Percentiles rank a stretch among this genome's conserved stretches.
phyloP scores from a whole-genome alignment of 495 filamentous ascomycete species.

The Xylaria telfairii region DNA sequence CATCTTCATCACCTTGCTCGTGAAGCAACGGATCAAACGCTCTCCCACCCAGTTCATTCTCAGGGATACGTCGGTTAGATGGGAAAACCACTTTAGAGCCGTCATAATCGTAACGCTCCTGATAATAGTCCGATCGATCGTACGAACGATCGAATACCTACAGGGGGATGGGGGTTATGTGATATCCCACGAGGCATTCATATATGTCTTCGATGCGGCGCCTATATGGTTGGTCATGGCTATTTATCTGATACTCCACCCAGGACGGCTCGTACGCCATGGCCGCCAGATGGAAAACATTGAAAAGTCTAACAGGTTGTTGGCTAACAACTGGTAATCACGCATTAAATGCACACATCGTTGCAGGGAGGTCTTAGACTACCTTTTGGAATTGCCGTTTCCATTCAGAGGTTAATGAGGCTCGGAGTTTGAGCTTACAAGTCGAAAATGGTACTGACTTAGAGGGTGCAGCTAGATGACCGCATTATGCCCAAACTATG shows the following conservation, averaged over 20 bases:
- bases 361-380: not conserved
- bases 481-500: not conserved
- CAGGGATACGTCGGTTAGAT: constrained; percentile 30
- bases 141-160: constrained; percentile 66
- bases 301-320: not conserved
- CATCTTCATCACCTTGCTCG: constrained; percentile 49
- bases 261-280: not conserved
- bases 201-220: constrained; percentile 68
- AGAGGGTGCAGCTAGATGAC: not conserved
- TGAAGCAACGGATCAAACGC: constrained; percentile 35
- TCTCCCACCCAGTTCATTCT: constrained; percentile 5
- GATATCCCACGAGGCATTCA: constrained; percentile 59
- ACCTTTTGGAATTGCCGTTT: too few species aligned
- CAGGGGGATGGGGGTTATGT: constrained; percentile 59
- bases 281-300: not conserved
- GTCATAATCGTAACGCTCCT: constrained; percentile 61
- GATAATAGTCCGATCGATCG: constrained; percentile 66
- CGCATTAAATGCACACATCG: not conserved
- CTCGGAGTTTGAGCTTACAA: not conserved
- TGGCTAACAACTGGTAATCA: not conserved
- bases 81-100: constrained; percentile 59
- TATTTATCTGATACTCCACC: constrained; percentile 31
- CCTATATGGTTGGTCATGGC: constrained; percentile 62
- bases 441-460: not conserved
- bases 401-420: not conserved